Conservation (phyloP, 108 stramenopile genomes). For the Conticribra guillardii region DNA sequence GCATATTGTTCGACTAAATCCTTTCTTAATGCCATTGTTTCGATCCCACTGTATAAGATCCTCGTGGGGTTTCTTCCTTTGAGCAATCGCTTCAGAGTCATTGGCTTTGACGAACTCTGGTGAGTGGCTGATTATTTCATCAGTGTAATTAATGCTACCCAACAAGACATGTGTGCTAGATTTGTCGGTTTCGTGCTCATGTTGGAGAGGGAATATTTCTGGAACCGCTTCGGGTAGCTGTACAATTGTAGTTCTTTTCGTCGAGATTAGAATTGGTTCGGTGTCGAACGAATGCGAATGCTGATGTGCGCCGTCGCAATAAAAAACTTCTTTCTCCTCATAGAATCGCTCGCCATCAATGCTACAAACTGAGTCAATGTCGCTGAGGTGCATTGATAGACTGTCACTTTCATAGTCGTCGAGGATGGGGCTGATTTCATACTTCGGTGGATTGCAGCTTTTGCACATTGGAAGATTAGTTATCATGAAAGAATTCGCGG, state of each 20-base stretch:
- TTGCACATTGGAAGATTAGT: no score
- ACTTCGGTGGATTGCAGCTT: no score
- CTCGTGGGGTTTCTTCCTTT: neutral
- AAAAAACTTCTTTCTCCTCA: neutral
- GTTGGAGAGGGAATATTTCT: no score
- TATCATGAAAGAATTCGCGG: no score
- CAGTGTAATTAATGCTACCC: no score
- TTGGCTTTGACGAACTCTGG: neutral
- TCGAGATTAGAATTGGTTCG: neutral
- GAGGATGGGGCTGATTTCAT: neutral
- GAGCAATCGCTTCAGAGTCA: neutral
- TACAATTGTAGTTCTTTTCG: neutral
- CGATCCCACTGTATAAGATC: neutral
- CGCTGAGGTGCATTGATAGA: neutral
- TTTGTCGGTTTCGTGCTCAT: no score
- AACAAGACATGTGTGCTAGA: no score
- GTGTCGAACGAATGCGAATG: neutral
- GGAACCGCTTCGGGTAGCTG: neutral
- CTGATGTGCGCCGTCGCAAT: neutral
- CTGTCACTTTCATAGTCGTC: neutral
- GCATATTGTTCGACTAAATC: neutral
- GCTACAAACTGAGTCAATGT: neutral
- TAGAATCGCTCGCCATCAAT: neutral
- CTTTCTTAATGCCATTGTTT: neutral
- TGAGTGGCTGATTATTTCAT: neutral